Percentiles rank a stretch among this genome's conserved stretches.
These are phyloP conservation scores for Pestalotiopsis sp. DNA, from an alignment of 2,329 filamentous ascomycete genomes.

Conservation along the genomic window DNA sequence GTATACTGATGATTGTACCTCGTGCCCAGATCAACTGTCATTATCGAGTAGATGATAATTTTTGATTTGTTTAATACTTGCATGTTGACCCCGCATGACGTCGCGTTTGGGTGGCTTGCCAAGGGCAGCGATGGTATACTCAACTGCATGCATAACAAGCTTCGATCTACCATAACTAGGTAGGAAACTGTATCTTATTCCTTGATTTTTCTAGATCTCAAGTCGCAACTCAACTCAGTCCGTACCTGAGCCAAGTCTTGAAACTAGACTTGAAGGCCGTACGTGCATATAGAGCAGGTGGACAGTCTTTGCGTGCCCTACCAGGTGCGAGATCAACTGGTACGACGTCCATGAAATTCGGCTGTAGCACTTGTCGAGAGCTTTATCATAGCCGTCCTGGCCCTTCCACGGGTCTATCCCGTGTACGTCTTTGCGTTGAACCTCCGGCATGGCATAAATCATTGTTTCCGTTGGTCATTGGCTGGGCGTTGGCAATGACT, in stretches of 20 bases:
- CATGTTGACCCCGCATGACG: background rate
- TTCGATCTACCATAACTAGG: too few species aligned
- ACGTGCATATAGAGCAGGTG: background rate
- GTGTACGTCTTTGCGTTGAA: background rate
- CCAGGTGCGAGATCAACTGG: background rate
- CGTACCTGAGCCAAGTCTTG: too few species aligned
- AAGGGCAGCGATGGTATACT: too few species aligned
- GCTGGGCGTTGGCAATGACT: background rate
- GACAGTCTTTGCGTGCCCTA: slow-evolving; percentile 5
- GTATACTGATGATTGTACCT: too few species aligned
- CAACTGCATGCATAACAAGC: too few species aligned
- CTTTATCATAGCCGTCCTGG: background rate
- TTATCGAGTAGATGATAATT: too few species aligned
- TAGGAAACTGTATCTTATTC: too few species aligned
- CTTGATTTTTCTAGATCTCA: too few species aligned
- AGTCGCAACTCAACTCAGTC: too few species aligned
- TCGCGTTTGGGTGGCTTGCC: background rate
- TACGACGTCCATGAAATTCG: background rate
- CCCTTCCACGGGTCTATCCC: background rate
- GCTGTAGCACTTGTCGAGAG: background rate
- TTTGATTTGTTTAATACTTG: too few species aligned
- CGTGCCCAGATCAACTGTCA: too few species aligned
- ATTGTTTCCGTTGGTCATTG: background rate
- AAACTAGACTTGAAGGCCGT: too few species aligned
- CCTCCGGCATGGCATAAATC: background rate